Evolutionary conservation across 345 rosid genomes (phyloP).

Genomic region (Eucalyptus regnans): DNA sequence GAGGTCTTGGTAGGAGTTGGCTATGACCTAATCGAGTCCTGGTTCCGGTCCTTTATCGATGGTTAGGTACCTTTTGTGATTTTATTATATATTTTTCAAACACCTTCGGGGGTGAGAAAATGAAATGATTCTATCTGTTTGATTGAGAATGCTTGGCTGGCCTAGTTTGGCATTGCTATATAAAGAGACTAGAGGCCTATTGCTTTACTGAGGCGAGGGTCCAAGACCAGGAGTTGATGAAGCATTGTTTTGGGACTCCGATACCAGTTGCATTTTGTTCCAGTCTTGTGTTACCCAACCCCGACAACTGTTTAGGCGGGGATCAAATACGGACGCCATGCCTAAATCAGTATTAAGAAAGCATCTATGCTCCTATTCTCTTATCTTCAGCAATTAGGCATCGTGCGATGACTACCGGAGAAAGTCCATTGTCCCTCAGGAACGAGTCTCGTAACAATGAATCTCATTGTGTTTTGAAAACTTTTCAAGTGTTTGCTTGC

Average conservation of each 20-base stretch:
- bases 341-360: too few species aligned
- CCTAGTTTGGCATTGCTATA: background rate
- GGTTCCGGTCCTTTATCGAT: background rate
- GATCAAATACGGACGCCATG: too few species aligned
- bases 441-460: fast-evolving
- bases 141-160: background rate
- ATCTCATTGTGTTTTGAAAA: too few species aligned
- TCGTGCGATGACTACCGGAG: fast-evolving
- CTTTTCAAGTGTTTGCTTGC: too few species aligned
- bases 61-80: background rate
- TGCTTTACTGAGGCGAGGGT: background rate
- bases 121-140: background rate
- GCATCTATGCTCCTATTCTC: too few species aligned
- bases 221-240: background rate
- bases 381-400: fast-evolving
- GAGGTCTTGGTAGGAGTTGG: background rate
- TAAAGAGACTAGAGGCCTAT: background rate
- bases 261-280: background rate
- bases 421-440: too few species aligned
- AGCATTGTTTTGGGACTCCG: background rate
- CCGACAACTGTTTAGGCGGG: too few species aligned
- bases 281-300: too few species aligned
- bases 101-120: background rate
- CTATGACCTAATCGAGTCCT: background rate
- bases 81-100: background rate